Conservation (phyloP, 176 grass and related monocot genomes). For the Alloteropsis semialata region DNA sequence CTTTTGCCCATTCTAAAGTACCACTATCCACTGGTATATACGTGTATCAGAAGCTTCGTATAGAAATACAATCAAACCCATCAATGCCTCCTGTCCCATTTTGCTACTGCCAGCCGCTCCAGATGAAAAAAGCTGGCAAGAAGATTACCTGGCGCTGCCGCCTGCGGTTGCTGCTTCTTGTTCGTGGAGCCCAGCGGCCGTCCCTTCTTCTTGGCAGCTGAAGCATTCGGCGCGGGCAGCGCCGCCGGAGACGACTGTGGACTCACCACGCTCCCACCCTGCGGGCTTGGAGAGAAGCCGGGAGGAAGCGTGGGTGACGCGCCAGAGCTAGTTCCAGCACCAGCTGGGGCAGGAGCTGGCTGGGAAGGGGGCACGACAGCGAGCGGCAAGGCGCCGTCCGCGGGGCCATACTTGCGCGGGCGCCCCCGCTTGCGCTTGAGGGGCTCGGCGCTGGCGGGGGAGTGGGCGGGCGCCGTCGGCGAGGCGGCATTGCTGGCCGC, state of each 20-base stretch:
- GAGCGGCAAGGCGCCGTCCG: conserved; percentile 25
- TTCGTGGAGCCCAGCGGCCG: conserved; percentile 31
- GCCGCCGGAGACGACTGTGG: neutral
- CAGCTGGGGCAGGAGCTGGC: neutral
- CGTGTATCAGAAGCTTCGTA: conserved; percentile 2
- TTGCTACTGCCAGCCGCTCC: neutral
- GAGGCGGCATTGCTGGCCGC: conserved; percentile 1
- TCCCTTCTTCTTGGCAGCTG: conserved; percentile 26
- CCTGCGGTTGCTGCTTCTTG: conserved; percentile 34
- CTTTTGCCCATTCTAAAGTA: neutral
- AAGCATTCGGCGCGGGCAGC: neutral
- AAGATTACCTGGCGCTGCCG: conserved; percentile 37
- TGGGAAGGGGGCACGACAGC: conserved; percentile 6
- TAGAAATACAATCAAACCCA: neutral
- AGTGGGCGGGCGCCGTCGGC: neutral
- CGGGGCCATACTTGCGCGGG: conserved; percentile 50
- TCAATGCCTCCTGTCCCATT: neutral
- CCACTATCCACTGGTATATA: neutral
- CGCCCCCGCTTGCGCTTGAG: conserved; percentile 57
- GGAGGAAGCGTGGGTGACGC: neutral
- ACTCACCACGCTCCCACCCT: neutral
- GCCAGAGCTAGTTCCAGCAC: neutral
- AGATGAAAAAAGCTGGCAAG: neutral
- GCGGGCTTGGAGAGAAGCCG: neutral
- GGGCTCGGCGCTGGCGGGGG: neutral